A percentile compares a stretch with the other conserved stretches of the same genome.
These are phyloP conservation scores for Trichophyton benhamiae DNA, from an alignment of 2,329 filamentous ascomycete species.

Conservation along the genomic window DNA sequence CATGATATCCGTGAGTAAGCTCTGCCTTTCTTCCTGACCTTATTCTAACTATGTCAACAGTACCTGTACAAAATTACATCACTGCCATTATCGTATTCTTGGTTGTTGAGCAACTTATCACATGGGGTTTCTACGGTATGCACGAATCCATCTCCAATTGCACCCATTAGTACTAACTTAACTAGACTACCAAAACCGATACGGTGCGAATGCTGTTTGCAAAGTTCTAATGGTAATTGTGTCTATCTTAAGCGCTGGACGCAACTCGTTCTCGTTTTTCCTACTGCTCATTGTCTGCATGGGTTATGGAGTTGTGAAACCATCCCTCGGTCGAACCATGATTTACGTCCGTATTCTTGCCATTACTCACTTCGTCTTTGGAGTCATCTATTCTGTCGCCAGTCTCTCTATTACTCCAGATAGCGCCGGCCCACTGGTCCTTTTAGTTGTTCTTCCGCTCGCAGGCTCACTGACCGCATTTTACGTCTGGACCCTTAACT, in stretches of 20 bases:
- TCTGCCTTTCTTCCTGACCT: not conserved
- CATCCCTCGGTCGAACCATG: conserved; percentile 84
- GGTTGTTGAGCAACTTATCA: conserved; percentile 93
- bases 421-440: conserved; percentile 73
- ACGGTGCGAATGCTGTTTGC: conserved; percentile 69
- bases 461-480: conserved; percentile 89
- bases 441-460: conserved; percentile 85
- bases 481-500: conserved; percentile 98
- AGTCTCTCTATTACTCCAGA: conserved; percentile 83
- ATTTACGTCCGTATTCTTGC: conserved; percentile 83
- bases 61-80: conserved; percentile 97
- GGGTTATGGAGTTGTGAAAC: conserved; percentile 97
- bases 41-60: conserved; percentile 34
- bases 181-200: conserved; percentile 76
- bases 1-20: conserved; percentile 63
- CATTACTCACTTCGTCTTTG: conserved; percentile 86
- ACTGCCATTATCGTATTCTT: conserved; percentile 92
- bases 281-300: conserved; percentile 95
- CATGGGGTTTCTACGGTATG: conserved; percentile 89
- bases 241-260: conserved; percentile 80
- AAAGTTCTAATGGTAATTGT: conserved; percentile 83
- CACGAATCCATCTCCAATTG: not conserved
- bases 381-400: conserved; percentile 81
- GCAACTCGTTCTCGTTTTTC: conserved; percentile 98
- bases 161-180: conserved; percentile 23